Evolutionary conservation across 805 yeast genomes (phyloP).

Genomic region (Starmerella potacharoeniae): DNA sequence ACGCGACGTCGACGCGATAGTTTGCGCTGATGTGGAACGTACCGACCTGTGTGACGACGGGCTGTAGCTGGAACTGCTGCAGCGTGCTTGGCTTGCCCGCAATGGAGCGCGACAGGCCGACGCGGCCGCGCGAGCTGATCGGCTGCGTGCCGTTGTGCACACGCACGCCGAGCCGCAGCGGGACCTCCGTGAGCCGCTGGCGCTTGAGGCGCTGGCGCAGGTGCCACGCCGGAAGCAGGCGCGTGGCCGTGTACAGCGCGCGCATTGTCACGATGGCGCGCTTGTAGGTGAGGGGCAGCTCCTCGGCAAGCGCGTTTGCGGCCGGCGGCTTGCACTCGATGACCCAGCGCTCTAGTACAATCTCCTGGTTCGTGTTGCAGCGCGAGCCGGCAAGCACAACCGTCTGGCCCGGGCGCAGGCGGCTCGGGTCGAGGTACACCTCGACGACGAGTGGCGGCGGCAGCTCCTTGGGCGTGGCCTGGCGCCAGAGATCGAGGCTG

Average conservation of each 20-base stretch:
- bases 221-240: slow-evolving; percentile 62
- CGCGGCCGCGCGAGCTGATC: slow-evolving; percentile 68
- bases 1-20: slow-evolving; percentile 60
- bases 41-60: slow-evolving; percentile 69
- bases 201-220: slow-evolving; percentile 39
- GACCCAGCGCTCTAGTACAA: slow-evolving; percentile 92
- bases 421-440: slow-evolving; percentile 59
- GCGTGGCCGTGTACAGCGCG: slow-evolving; percentile 52
- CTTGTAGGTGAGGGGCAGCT: slow-evolving; percentile 59
- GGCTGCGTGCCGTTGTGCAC: slow-evolving; percentile 64
- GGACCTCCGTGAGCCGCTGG: slow-evolving; percentile 30
- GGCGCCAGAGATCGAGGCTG: slow-evolving; percentile 55
- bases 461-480: slow-evolving; percentile 18
- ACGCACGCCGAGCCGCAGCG: slow-evolving; percentile 45
- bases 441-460: slow-evolving; percentile 81
- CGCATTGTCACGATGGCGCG: slow-evolving; percentile 65
- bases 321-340: slow-evolving; percentile 53
- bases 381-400: slow-evolving; percentile 47
- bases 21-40: slow-evolving; percentile 63
- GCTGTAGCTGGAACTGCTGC: slow-evolving; percentile 50
- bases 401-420: slow-evolving; percentile 44
- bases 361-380: slow-evolving; percentile 47
- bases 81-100: slow-evolving; percentile 42
- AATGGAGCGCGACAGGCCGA: slow-evolving; percentile 67
- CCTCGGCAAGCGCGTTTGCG: slow-evolving; percentile 26